Percentiles rank a stretch among this genome's conserved stretches.
These are phyloP conservation scores for Polyporus arcularius DNA, from an alignment of 768 basidiomycete genomes.

Conservation along the genomic window DNA sequence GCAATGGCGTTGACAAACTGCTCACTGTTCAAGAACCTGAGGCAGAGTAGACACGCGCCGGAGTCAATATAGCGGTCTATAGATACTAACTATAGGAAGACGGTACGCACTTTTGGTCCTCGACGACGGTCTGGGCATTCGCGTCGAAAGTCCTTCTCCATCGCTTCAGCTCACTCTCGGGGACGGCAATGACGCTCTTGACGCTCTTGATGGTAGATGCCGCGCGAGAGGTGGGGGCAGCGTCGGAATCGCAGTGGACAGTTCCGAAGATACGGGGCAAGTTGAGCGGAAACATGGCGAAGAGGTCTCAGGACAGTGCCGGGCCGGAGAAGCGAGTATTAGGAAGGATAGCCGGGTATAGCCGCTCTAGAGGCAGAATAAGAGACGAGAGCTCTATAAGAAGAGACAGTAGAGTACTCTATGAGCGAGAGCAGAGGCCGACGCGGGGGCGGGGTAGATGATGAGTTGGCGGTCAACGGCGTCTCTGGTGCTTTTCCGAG, in stretches of 20 bases:
- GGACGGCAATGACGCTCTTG: conserved; percentile 66
- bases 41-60: conserved; percentile 3
- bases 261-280: conserved; percentile 48
- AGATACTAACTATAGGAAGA: not conserved
- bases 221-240: conserved; percentile 49
- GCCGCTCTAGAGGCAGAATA: conserved; percentile 22
- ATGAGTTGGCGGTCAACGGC: conserved; percentile 23
- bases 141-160: conserved; percentile 89
- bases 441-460: conserved; percentile 9
- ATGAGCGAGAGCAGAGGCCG: conserved; percentile 10
- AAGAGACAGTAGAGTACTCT: conserved; percentile 28
- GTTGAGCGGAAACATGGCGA: conserved; percentile 29
- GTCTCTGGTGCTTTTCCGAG: conserved; percentile 18
- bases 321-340: conserved; percentile 16
- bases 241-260: conserved; percentile 53
- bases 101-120: conserved; percentile 77
- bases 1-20: conserved; percentile 96
- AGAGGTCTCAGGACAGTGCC: not conserved
- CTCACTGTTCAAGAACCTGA: conserved; percentile 82
- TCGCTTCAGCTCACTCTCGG: conserved; percentile 82
- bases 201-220: conserved; percentile 57
- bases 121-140: conserved; percentile 69
- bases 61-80: not conserved
- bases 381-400: conserved; percentile 21
- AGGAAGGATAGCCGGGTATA: conserved; percentile 21